Base-by-base conservation (phyloP, 768 basidiomycete genomes). In the Russula brevipes region DNA sequence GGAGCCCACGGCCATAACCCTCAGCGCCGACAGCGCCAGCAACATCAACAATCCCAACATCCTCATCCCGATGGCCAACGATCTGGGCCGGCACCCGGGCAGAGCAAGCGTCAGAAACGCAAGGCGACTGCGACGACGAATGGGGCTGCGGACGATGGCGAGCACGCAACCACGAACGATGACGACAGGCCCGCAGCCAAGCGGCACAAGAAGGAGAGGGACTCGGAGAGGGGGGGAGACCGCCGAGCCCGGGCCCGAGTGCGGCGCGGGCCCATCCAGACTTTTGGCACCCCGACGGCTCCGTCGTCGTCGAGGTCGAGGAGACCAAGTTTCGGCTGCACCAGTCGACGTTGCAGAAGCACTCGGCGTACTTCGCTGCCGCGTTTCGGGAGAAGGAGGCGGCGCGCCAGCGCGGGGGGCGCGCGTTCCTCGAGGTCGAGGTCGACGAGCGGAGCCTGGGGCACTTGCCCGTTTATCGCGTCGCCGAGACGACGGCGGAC, bases 251-350 rank as follows among this genome's bases (percentile, higher is more conserved):
- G 4, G 49, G 49, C 49, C 6, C 52, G 38, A 38, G 19, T 17
- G 24, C 1, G 1, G 41, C 9, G 30, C 36, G 1, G n/a, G 38
- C 44, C 4, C 70, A 71, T 53, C 56, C 59, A 0, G 58, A 61
- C 17, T 71, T 75, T 54, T 78, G 78, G 77, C 66, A 73, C 31
- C 69, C 71, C 24, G 76, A 76, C 59, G 78, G 76, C 1, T 72
- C 72, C 8, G 68, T 76, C 1, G 69, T 77, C 42, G 52, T 81
- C 9, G 72, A 76, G 50, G 63, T 76, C n/a, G 65, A 71, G n/a
- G 67, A 70, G 19, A 72, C 69, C 4, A 68, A 74, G 39, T 79
- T 78, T 67, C 70, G 69, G 19, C 63, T 80, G 16, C 74, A 77
- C n/a, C 69, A 73, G 17, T 75, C 74, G 55, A 70, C 69, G n/a